phyloP scores from a whole-genome alignment of 306 rosid species.

The Rubus parviflorus region DNA sequence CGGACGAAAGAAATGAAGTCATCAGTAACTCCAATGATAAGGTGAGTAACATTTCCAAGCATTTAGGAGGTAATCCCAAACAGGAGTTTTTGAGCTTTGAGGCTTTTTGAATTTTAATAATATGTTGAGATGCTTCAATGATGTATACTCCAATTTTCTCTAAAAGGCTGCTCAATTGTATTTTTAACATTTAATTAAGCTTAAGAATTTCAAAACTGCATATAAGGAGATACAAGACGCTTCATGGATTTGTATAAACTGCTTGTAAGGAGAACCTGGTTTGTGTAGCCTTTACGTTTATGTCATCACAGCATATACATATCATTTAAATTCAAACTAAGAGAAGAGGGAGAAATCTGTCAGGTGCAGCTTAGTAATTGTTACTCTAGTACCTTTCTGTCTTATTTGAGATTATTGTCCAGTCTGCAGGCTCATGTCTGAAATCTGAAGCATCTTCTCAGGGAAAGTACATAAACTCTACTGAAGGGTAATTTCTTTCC shows the following conservation, averaged over 20 bases:
- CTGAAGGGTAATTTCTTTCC: constrained; percentile 43
- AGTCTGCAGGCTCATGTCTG: constrained; percentile 45
- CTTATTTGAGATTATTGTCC: constrained; percentile 33
- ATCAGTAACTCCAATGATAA: constrained; percentile 34
- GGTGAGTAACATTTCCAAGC: constrained; percentile 50
- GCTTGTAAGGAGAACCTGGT: background rate
- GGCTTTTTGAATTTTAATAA: constrained; percentile 13
- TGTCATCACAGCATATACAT: background rate
- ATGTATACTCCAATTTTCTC: background rate
- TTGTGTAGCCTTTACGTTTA: background rate
- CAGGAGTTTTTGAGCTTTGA: constrained; percentile 10
- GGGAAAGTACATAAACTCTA: constrained; percentile 31
- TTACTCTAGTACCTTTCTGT: constrained; percentile 8
- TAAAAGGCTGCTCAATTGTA: background rate
- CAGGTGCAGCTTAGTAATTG: background rate
- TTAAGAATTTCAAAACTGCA: background rate
- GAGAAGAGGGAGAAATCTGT: background rate
- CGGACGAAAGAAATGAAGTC: constrained; percentile 38
- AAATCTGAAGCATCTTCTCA: constrained; percentile 40
- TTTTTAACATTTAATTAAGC: background rate
- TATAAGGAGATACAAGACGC: background rate
- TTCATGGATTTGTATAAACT: background rate
- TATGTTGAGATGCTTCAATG: background rate
- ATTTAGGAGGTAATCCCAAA: constrained; percentile 19
- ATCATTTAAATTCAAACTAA: background rate